Conservation (phyloP, 371 early-diverging fungal species). For the Mucor indicus region DNA sequence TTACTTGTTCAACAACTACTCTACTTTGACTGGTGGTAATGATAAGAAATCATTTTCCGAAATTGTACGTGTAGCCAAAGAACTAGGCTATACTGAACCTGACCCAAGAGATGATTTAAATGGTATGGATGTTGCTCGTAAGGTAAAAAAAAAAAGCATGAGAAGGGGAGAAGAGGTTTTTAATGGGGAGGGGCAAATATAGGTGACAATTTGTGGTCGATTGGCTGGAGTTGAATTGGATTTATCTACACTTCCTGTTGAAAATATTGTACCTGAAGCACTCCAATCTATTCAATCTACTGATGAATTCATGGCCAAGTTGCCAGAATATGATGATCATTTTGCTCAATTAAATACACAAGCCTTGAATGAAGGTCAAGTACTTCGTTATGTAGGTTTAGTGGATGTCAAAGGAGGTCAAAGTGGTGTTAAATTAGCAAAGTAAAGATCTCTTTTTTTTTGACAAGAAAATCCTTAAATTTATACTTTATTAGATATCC, state of each 20-base stretch:
- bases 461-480: neutral
- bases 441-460: constrained; percentile 39
- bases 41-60: constrained; percentile 70
- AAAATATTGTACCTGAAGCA: constrained; percentile 91
- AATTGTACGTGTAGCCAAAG: constrained; percentile 87
- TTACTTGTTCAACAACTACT: constrained; percentile 95
- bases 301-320: constrained; percentile 78
- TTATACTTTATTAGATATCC: constrained; percentile 58
- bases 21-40: constrained; percentile 51
- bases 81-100: constrained; percentile 96
- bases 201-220: constrained; percentile 86
- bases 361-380: constrained; percentile 68
- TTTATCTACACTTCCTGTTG: constrained; percentile 76
- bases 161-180: neutral
- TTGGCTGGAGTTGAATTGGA: constrained; percentile 78
- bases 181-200: neutral
- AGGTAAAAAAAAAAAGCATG: constrained; percentile 44
- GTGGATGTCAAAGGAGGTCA: constrained; percentile 71
- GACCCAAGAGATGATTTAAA: constrained; percentile 98
- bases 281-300: constrained; percentile 72
- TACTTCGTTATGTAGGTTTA: constrained; percentile 90
- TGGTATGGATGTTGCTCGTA: constrained; percentile 98
- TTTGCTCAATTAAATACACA: constrained; percentile 75
- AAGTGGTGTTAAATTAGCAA: constrained; percentile 77
- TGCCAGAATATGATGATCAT: constrained; percentile 85